phyloP scores from a whole-genome alignment of 2,329 filamentous ascomycete genomes.

The Fusarium brevicatenulatum region DNA sequence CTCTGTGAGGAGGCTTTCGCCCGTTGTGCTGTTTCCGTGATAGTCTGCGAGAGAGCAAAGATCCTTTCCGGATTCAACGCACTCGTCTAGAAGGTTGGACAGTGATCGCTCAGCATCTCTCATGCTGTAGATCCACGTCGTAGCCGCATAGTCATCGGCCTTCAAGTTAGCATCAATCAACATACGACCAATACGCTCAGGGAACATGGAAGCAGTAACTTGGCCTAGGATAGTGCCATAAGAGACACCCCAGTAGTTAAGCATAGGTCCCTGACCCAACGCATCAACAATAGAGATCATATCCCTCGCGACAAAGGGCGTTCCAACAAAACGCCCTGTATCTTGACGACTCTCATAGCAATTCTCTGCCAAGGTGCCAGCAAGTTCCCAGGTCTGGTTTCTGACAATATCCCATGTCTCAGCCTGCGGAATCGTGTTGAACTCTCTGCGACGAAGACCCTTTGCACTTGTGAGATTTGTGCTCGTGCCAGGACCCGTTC shows the following conservation, averaged over 20 bases:
- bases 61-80: neutral
- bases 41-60: neutral
- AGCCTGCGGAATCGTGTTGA: neutral
- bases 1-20: neutral
- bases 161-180: constrained; percentile 31
- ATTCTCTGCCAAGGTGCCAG: neutral
- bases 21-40: neutral
- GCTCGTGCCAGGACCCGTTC: rapidly evolving
- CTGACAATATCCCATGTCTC: neutral
- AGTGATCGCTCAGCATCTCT: neutral
- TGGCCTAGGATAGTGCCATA: constrained; percentile 37
- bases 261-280: constrained; percentile 47
- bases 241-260: constrained; percentile 49
- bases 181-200: constrained; percentile 30
- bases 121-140: neutral
- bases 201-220: constrained; percentile 37
- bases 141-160: constrained; percentile 16
- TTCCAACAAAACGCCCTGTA: constrained; percentile 44
- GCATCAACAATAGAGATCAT: constrained; percentile 49
- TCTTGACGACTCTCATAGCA: constrained; percentile 41
- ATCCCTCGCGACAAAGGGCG: constrained; percentile 49
- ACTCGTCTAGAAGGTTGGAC: neutral
- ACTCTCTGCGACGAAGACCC: neutral
- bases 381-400: neutral
- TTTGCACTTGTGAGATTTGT: neutral